phyloP scores from a whole-genome alignment of 164 flowering plant species.

The Kalanchoe fedtschenkoi region DNA sequence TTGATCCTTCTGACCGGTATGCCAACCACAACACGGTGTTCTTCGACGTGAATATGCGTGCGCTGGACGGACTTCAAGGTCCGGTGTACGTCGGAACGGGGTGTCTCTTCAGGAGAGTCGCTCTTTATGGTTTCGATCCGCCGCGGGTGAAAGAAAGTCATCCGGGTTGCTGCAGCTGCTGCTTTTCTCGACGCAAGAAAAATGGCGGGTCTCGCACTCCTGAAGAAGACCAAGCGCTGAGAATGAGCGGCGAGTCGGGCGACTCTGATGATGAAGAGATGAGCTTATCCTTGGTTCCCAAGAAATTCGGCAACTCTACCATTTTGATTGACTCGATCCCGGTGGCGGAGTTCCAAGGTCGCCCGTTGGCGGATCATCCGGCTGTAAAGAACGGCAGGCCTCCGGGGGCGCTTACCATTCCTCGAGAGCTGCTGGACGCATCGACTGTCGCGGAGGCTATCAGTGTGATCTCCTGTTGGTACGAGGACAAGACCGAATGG shows the following conservation, averaged over 20 bases:
- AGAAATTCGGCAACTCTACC: constrained; percentile 56
- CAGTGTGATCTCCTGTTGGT: constrained; percentile 61
- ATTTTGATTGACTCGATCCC: constrained; percentile 52
- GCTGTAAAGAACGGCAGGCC: constrained; percentile 52
- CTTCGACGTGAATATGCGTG: constrained; percentile 73
- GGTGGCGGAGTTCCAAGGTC: constrained; percentile 60
- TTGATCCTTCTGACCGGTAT: constrained; percentile 73
- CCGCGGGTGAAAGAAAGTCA: constrained; percentile 46
- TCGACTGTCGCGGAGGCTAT: constrained; percentile 64
- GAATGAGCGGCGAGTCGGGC: too few species aligned
- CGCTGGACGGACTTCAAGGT: constrained; percentile 68
- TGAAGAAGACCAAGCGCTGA: constrained; percentile 41
- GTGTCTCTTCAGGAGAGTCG: constrained; percentile 55
- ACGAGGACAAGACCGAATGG: constrained; percentile 72
- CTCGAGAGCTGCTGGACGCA: constrained; percentile 48
- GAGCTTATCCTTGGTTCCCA: constrained; percentile 35
- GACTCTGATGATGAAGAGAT: constrained; percentile 52
- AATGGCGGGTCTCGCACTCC: constrained; percentile 17
- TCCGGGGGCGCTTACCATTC: constrained; percentile 51
- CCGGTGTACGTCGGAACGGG: constrained; percentile 83
- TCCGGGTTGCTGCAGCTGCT: constrained; percentile 38
- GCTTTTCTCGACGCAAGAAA: constrained; percentile 27
- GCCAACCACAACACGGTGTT: constrained; percentile 73
- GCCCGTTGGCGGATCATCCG: constrained; percentile 63
- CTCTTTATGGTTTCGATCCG: constrained; percentile 71